phyloP scores from a whole-genome alignment of 768 basidiomycete genomes.

The Naematelia aurantialba region DNA sequence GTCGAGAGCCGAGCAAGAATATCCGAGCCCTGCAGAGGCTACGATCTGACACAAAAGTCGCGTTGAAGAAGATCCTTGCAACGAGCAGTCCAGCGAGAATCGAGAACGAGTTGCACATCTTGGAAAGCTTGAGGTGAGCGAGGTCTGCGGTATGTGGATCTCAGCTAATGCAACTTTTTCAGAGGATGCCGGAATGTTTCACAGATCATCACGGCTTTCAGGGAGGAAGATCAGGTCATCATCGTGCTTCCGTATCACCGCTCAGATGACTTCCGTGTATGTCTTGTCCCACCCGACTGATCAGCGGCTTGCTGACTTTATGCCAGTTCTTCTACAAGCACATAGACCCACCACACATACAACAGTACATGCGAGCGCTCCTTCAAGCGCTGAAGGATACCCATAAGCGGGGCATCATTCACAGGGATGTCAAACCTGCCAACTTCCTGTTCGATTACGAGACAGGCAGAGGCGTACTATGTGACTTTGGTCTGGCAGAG shows the following conservation, averaged over 20 bases:
- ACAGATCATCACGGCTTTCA: slow-evolving; percentile 90
- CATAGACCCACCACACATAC: slow-evolving; percentile 71
- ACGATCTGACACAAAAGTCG: slow-evolving; percentile 61
- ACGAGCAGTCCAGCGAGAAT: slow-evolving; percentile 91
- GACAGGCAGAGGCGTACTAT: slow-evolving; percentile 76
- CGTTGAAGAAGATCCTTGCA: slow-evolving; percentile 93
- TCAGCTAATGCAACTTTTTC: slow-evolving; percentile 45
- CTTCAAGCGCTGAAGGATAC: slow-evolving; percentile 85
- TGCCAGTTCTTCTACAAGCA: slow-evolving; percentile 65
- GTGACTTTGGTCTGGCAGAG: slow-evolving; percentile 93
- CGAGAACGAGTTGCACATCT: slow-evolving; percentile 83
- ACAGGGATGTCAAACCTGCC: slow-evolving; percentile 96
- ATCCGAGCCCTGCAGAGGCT: not conserved
- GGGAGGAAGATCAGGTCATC: slow-evolving; percentile 85
- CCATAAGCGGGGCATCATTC: slow-evolving; percentile 79
- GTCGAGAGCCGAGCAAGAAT: not conserved
- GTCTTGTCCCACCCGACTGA: slow-evolving; percentile 43
- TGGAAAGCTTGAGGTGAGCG: slow-evolving; percentile 61
- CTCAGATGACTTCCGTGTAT: slow-evolving; percentile 87
- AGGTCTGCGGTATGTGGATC: not conserved
- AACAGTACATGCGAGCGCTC: slow-evolving; percentile 82
- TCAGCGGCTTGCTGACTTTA: slow-evolving; percentile 5
- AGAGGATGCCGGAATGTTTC: slow-evolving; percentile 82
- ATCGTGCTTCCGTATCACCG: slow-evolving; percentile 89
- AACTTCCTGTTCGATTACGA: slow-evolving; percentile 91